Evolutionary conservation across 169 alveolate genomes (phyloP).

Genomic region (Plasmodium coatneyi): DNA sequence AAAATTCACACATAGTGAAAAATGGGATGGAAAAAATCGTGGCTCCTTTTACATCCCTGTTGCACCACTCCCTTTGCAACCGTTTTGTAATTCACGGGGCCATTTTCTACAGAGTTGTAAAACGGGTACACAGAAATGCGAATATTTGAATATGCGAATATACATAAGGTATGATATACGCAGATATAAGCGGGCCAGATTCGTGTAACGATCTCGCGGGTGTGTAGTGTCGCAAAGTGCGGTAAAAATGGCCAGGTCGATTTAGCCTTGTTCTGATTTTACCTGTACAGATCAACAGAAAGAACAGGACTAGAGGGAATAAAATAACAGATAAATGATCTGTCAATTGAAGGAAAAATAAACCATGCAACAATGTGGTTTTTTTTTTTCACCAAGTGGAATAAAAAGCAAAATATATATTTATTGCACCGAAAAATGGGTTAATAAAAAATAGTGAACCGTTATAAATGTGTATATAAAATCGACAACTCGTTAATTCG

Average conservation of each 20-base stretch:
- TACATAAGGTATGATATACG: background rate
- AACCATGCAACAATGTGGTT: background rate
- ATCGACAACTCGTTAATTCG: background rate
- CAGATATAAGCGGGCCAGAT: background rate
- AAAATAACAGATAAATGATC: background rate
- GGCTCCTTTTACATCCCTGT: background rate
- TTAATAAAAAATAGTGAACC: background rate
- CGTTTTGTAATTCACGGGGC: background rate
- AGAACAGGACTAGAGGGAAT: background rate
- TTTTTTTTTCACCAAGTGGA: background rate
- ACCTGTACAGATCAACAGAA: background rate
- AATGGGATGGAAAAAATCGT: background rate
- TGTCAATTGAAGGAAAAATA: background rate
- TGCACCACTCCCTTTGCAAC: background rate
- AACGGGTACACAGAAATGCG: background rate
- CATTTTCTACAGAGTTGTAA: background rate
- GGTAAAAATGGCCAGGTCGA: background rate
- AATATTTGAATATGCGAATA: background rate
- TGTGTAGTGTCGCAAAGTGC: background rate
- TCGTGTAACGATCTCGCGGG: background rate
- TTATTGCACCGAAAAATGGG: background rate
- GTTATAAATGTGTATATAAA: background rate
- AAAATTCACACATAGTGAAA: background rate
- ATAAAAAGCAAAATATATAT: background rate
- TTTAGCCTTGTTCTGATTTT: background rate